phyloP scores from a whole-genome alignment of 805 yeast genomes.

The Brettanomyces naardenensis region DNA sequence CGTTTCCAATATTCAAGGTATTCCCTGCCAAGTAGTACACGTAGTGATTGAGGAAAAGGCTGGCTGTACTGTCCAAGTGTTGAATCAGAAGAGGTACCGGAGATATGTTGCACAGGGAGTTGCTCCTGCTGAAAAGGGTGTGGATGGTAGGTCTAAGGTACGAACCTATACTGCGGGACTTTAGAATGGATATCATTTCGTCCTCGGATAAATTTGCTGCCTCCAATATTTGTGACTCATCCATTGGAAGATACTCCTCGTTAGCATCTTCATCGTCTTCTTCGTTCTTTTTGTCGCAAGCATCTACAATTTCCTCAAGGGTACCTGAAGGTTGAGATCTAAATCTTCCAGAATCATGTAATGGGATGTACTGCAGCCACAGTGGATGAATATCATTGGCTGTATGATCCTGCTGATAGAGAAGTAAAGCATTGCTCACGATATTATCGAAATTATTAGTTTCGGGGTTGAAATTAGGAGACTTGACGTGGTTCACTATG shows the following conservation, averaged over 20 bases:
- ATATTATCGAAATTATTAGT: background rate
- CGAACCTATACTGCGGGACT: slow-evolving; percentile 13
- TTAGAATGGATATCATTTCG: slow-evolving; percentile 18
- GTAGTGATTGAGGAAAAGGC: slow-evolving; percentile 41
- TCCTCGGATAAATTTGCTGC: slow-evolving; percentile 19
- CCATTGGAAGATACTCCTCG: slow-evolving; percentile 23
- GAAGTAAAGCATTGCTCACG: background rate
- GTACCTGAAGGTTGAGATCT: background rate
- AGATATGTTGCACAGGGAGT: slow-evolving; percentile 9
- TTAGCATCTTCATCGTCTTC: slow-evolving; percentile 7
- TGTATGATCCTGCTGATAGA: too few relatives aligned
- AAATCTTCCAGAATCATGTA: background rate
- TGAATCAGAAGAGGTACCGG: slow-evolving; percentile 20
- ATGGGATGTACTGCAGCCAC: too few relatives aligned
- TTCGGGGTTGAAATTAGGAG: background rate
- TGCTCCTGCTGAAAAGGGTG: slow-evolving; percentile 15
- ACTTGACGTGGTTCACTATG: background rate
- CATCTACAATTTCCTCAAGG: background rate
- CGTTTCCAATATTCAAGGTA: slow-evolving; percentile 30
- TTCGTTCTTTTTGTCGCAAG: slow-evolving; percentile 2
- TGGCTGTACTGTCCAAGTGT: slow-evolving; percentile 34
- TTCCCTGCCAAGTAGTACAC: slow-evolving; percentile 33
- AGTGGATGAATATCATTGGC: too few relatives aligned
- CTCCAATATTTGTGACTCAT: slow-evolving; percentile 29
- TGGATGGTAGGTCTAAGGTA: slow-evolving; percentile 22